Percentiles rank a stretch among this genome's conserved stretches.
These are phyloP conservation scores for Podaxis rugospora DNA, from an alignment of 768 basidiomycete species.

Conservation along the genomic window DNA sequence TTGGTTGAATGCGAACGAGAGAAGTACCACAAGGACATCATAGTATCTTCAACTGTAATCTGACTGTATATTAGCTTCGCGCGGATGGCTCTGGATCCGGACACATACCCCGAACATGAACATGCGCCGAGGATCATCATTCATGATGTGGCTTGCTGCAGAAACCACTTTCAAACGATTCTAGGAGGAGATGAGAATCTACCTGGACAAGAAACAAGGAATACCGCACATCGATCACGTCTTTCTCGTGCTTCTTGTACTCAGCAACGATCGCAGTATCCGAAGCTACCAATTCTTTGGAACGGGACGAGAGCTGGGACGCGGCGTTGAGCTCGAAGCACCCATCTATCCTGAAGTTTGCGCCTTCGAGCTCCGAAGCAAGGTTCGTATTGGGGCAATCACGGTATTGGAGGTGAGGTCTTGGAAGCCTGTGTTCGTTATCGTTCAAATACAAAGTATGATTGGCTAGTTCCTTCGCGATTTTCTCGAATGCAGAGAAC, in stretches of 20 bases:
- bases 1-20: constrained; percentile 5
- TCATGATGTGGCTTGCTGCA: constrained; percentile 17
- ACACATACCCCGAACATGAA: constrained; percentile 17
- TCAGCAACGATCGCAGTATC: background rate
- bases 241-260: background rate
- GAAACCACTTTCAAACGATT: constrained; percentile 6
- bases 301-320: too few relatives aligned
- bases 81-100: background rate
- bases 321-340: background rate
- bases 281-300: background rate
- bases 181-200: background rate
- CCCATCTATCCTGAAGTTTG: background rate
- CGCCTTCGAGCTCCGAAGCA: background rate
- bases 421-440: background rate
- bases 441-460: background rate
- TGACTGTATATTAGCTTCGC: background rate
- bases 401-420: background rate
- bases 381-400: background rate
- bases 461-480: background rate
- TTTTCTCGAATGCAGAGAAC: background rate
- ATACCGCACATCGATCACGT: background rate
- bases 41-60: constrained; percentile 8
- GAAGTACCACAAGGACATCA: constrained; percentile 7
- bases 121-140: constrained; percentile 20
- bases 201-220: background rate